Conservation (phyloP, 202 grass and related monocot genomes). For the Saccharum hybrid region DNA sequence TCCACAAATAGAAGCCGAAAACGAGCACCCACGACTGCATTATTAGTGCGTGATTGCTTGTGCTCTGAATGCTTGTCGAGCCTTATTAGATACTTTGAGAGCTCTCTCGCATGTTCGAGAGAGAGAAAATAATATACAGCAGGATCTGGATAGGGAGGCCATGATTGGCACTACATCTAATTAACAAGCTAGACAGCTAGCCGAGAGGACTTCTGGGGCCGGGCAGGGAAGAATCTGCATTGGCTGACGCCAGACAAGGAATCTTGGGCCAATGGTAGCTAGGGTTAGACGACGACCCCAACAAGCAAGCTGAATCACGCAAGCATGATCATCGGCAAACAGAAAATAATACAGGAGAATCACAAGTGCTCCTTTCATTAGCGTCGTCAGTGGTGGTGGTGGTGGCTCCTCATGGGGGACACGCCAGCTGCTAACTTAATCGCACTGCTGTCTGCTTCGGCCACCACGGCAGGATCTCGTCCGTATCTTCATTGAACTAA, state of each 20-base stretch:
- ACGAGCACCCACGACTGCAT: conserved; percentile 5
- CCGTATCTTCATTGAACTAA: conserved; percentile 13
- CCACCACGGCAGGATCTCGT: neutral
- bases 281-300: neutral
- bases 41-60: neutral
- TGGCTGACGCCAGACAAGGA: conserved; percentile 13
- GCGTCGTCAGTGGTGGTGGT: conserved; percentile 9
- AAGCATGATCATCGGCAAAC: neutral
- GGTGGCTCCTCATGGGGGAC: neutral
- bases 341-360: neutral
- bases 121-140: too few species aligned
- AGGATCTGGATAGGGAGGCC: conserved; percentile 15
- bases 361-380: conserved; percentile 25
- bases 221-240: conserved; percentile 9
- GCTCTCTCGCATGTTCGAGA: neutral
- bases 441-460: neutral
- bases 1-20: conserved; percentile 11
- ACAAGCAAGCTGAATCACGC: neutral
- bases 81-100: too few species aligned
- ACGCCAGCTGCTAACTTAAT: conserved; percentile 8
- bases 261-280: conserved; percentile 36
- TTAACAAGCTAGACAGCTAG: too few species aligned
- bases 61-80: neutral
- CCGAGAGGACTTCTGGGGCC: neutral
- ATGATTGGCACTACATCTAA: conserved; percentile 12